Percentiles rank a stretch among this genome's conserved stretches.
These are phyloP conservation scores for Elsinoe perseae DNA, from an alignment of 2,329 filamentous ascomycete genomes.

Conservation along the genomic window DNA sequence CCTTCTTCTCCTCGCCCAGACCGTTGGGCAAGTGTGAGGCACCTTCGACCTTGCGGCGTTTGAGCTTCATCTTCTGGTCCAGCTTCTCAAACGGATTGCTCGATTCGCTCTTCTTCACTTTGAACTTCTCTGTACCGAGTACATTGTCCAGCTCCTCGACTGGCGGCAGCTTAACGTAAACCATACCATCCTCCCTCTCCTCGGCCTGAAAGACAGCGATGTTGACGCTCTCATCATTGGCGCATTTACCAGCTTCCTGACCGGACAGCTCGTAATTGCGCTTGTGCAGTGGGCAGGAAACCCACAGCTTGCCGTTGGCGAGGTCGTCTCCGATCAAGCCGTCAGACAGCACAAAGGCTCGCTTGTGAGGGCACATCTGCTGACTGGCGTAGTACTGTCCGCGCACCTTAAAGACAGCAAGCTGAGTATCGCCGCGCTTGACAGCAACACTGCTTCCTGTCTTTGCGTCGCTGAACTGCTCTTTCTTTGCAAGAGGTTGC, in stretches of 20 bases:
- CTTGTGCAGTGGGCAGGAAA: slow-evolving; percentile 84
- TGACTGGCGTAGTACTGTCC: slow-evolving; percentile 78
- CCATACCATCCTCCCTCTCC: slow-evolving; percentile 64
- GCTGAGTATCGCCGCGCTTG: slow-evolving; percentile 81
- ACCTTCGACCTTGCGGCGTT: slow-evolving; percentile 45
- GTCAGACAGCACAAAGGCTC: slow-evolving; percentile 81
- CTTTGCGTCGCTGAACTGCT: slow-evolving; percentile 60
- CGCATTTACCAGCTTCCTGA: slow-evolving; percentile 59
- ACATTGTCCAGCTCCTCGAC: slow-evolving; percentile 72
- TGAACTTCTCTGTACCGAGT: slow-evolving; percentile 71
- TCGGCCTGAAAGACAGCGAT: slow-evolving; percentile 78
- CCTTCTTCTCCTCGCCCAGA: slow-evolving; percentile 37
- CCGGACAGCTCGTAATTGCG: slow-evolving; percentile 73
- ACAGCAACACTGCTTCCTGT: slow-evolving; percentile 69
- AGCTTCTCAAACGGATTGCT: slow-evolving; percentile 48
- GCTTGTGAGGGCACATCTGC: slow-evolving; percentile 92
- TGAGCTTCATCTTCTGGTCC: slow-evolving; percentile 50
- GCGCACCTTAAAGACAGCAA: slow-evolving; percentile 76
- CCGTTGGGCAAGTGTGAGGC: slow-evolving; percentile 41
- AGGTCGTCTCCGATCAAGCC: slow-evolving; percentile 67
- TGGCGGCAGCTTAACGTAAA: slow-evolving; percentile 74
- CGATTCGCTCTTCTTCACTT: slow-evolving; percentile 63
- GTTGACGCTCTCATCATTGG: slow-evolving; percentile 64
- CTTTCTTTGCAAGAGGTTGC: slow-evolving; percentile 69
- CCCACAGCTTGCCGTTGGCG: slow-evolving; percentile 60